Evolutionary conservation across 768 basidiomycete species (phyloP).

Genomic region (Pulveroboletus frians): DNA sequence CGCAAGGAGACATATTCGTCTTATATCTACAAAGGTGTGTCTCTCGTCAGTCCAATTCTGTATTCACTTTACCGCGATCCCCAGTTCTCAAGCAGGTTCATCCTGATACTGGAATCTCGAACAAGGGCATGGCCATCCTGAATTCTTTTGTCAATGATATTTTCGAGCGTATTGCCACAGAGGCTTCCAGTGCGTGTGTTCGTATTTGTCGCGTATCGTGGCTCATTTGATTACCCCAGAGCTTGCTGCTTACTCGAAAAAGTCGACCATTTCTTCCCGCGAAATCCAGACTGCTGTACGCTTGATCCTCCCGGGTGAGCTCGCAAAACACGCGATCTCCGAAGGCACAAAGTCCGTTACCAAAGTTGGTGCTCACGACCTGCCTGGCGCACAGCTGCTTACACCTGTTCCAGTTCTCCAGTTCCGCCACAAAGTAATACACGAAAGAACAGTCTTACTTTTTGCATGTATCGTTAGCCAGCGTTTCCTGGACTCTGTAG

Average conservation of each 20-base stretch:
- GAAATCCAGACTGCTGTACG: slow-evolving; percentile 98
- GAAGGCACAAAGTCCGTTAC: slow-evolving; percentile 94
- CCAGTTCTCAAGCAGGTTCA: slow-evolving; percentile 94
- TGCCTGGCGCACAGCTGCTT: neutral
- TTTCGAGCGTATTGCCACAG: slow-evolving; percentile 88
- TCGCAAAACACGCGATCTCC: slow-evolving; percentile 69
- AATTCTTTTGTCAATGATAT: slow-evolving; percentile 97
- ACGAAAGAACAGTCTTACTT: neutral
- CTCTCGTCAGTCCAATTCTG: neutral
- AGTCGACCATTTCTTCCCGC: slow-evolving; percentile 96
- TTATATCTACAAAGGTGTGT: slow-evolving; percentile 84
- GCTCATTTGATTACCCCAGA: slow-evolving; percentile 40
- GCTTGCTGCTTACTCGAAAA: slow-evolving; percentile 96
- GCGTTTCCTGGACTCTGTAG: slow-evolving; percentile 21
- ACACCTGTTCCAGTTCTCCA: slow-evolving; percentile 54
- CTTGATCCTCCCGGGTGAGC: slow-evolving; percentile 93
- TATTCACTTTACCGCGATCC: slow-evolving; percentile 1
- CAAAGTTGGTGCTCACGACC: slow-evolving; percentile 45
- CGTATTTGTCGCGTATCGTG: neutral
- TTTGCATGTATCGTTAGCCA: slow-evolving; percentile 25
- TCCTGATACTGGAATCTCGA: slow-evolving; percentile 98
- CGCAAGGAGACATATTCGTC: slow-evolving; percentile 92
- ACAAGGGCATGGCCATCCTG: slow-evolving; percentile 96
- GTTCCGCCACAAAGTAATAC: slow-evolving; percentile 60
- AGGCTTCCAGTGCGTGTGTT: slow-evolving; percentile 68